Conservation (phyloP, 257 asterid species). For the Lithospermum erythrorhizon region DNA sequence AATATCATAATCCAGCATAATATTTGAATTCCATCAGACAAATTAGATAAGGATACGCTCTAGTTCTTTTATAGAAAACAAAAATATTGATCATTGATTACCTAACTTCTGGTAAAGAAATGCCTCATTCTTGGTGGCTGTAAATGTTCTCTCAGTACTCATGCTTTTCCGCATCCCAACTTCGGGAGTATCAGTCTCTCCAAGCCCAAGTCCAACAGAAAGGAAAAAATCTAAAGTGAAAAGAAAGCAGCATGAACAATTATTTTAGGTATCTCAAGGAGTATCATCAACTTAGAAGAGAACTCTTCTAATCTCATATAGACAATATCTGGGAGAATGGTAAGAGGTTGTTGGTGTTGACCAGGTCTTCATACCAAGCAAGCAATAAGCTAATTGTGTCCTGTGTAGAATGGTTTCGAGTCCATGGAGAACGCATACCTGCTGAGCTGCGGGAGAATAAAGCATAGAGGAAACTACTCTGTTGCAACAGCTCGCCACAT, state of each 20-base stretch:
- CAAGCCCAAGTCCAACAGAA: slow-evolving; percentile 84
- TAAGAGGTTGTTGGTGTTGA: neutral
- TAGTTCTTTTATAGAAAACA: neutral
- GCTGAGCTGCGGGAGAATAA: slow-evolving; percentile 83
- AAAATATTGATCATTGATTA: slow-evolving; percentile 15
- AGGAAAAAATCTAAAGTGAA: slow-evolving; percentile 69
- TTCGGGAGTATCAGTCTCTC: slow-evolving; percentile 75
- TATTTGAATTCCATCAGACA: neutral
- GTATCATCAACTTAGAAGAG: neutral
- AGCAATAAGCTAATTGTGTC: neutral
- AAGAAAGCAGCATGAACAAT: slow-evolving; percentile 2
- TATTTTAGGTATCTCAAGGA: slow-evolving; percentile 6
- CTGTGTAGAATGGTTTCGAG: too few species aligned
- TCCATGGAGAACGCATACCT: slow-evolving; percentile 35
- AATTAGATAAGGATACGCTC: neutral
- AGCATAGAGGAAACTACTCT: slow-evolving; percentile 63
- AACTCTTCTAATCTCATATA: neutral
- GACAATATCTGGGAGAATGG: neutral
- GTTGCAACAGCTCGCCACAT: slow-evolving; percentile 77
- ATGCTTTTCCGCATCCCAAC: slow-evolving; percentile 60
- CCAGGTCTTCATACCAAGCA: neutral
- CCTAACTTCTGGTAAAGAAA: slow-evolving; percentile 61
- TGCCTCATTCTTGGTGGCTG: slow-evolving; percentile 61
- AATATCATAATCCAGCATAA: neutral
- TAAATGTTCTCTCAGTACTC: slow-evolving; percentile 88